A percentile compares a stretch with the other conserved stretches of the same genome.
phyloP scores from a whole-genome alignment of 2,329 filamentous ascomycete species.

The Trichophyton schoenleinii region DNA sequence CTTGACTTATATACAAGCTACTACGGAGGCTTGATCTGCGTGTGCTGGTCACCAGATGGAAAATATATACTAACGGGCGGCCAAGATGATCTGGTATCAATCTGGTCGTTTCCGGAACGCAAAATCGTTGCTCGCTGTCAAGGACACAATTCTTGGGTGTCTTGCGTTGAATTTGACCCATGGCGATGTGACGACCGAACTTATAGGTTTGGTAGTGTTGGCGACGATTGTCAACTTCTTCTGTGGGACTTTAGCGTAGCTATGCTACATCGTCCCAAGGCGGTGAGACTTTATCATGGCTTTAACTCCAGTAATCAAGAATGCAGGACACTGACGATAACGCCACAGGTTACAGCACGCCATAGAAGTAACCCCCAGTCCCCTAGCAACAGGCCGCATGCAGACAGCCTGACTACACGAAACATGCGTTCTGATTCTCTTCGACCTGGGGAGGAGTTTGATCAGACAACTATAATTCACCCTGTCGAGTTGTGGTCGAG shows the following conservation, averaged over 20 bases:
- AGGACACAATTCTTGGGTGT: conserved; percentile 93
- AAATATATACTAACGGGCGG: conserved; percentile 92
- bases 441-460: conserved; percentile 38
- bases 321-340: conserved; percentile 1
- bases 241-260: conserved; percentile 97
- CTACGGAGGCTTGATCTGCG: conserved; percentile 83
- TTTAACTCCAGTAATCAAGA: neutral
- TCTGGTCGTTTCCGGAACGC: conserved; percentile 80
- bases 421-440: conserved; percentile 60
- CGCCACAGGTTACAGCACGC: conserved; percentile 26
- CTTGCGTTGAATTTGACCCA: conserved; percentile 83
- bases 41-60: conserved; percentile 95
- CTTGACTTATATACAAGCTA: conserved; percentile 79
- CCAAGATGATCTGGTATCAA: conserved; percentile 89
- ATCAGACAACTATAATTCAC: conserved; percentile 55
- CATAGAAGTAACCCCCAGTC: conserved; percentile 27
- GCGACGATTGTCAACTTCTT: conserved; percentile 79
- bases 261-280: conserved; percentile 86
- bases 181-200: conserved; percentile 94
- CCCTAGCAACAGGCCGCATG: conserved; percentile 39
- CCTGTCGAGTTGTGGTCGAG: conserved; percentile 71
- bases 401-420: conserved; percentile 43
- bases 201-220: conserved; percentile 91
- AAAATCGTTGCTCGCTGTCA: conserved; percentile 83
- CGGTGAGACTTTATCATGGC: conserved; percentile 42